Evolutionary conservation across 768 basidiomycete species (phyloP), one percentile per base, ranked within the genome.

Genomic region (Hirschioporus abietinus): DNA sequence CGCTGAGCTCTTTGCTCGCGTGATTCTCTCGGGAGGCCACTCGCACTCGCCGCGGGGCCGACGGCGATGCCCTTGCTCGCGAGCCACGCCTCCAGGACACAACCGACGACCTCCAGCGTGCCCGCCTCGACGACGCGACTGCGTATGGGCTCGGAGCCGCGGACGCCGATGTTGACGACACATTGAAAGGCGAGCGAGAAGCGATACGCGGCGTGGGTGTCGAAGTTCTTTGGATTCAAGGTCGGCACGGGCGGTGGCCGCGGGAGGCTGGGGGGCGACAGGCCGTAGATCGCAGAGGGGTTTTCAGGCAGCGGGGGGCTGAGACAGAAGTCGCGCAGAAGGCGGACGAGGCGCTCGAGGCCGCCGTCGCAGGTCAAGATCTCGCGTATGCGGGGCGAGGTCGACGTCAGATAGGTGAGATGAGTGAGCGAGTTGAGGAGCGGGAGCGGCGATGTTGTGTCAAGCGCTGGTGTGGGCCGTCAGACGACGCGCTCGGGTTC

Each of bases 351-450:
- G 17, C 96, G 90, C 74, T 99, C 97, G 20, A 99, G 87, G 1
- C 97, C 97, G 61, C 97, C 97, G 73, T 99, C 96, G 85, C 92
- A 89, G 30, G 95, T 96, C 86, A 99, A 92, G 71, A 97, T 98
- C 79, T 99, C 97, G 67, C 96, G 90, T 78, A 99, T 99, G 65
- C 95, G 88, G 1, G 97, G 96, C 0, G 96, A 97, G 7, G 97
- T 98, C 0, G 94, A 95, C 8, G 96, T 99, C 70, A 99, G 90
- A 78, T 97, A 96, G 63, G 92, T 92, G 66, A 98, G 90, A 79
- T 97, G 95, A 34, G 93, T 95, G 64, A 98, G 88, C 57, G 96
- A 98, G 80, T 97, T 97, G 81, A 96, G 88, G 58, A 95, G 81
- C 18, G 89, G 91, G 58, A 88, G 79, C 18, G 84, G 81, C 0